Conservation (phyloP, 768 basidiomycete species). For the Cytidiella melzeri region DNA sequence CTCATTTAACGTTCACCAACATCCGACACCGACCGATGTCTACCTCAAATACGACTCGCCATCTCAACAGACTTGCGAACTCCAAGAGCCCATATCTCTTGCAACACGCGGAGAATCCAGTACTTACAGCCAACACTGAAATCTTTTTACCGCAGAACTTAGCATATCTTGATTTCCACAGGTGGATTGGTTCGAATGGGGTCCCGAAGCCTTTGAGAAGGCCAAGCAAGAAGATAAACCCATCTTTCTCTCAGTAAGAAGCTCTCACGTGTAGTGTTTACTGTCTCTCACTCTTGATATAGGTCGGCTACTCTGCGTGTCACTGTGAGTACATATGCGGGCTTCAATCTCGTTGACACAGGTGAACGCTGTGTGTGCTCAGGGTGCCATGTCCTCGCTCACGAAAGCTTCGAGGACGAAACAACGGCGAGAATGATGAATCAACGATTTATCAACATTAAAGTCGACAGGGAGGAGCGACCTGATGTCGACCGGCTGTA, state of each 20-base stretch:
- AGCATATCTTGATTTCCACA: background rate
- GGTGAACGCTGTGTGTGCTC: background rate
- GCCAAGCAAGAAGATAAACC: slow-evolving; percentile 22
- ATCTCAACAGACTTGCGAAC: slow-evolving; percentile 13
- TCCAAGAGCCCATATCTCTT: slow-evolving; percentile 22
- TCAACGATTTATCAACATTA: slow-evolving; percentile 33
- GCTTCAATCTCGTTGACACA: slow-evolving; percentile 6
- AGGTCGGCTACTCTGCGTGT: slow-evolving; percentile 38
- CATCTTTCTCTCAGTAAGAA: slow-evolving; percentile 35
- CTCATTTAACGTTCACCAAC: no score
- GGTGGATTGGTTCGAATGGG: slow-evolving; percentile 26
- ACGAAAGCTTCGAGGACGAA: slow-evolving; percentile 35
- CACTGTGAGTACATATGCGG: slow-evolving; percentile 29
- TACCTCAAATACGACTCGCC: no score
- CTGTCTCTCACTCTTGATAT: slow-evolving; percentile 5
- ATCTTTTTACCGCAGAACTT: background rate
- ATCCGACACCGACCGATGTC: no score
- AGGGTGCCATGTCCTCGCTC: slow-evolving; percentile 25
- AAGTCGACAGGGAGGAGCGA: slow-evolving; percentile 36
- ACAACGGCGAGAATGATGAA: slow-evolving; percentile 34
- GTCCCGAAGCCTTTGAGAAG: slow-evolving; percentile 22
- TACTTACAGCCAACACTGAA: background rate
- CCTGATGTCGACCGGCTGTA: slow-evolving; percentile 40
- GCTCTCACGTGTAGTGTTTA: no score
- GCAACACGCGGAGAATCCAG: slow-evolving; percentile 23